Evolutionary conservation across 495 filamentous ascomycete genomes (phyloP).

Genomic region (Penicillium paxilli): DNA sequence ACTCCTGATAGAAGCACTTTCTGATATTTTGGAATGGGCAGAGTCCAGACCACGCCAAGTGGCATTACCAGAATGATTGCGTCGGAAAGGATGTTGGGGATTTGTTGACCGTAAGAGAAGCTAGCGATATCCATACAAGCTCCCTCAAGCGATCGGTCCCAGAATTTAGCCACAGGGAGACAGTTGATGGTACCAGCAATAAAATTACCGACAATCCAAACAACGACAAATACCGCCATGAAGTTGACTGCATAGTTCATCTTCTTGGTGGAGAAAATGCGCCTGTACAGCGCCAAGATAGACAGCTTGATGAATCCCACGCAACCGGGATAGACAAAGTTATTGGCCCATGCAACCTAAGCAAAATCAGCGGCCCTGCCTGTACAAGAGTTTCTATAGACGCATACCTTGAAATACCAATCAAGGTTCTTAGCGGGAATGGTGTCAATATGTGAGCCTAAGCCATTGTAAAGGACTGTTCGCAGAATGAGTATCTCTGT

Average conservation of each 20-base stretch:
- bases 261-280: conserved; percentile 30
- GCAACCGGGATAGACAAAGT: conserved; percentile 31
- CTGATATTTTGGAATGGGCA: conserved; percentile 36
- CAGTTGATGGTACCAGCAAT: conserved; percentile 32
- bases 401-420: conserved; percentile 29
- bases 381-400: too few species aligned
- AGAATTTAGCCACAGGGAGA: conserved; percentile 33
- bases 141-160: conserved; percentile 25
- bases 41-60: conserved; percentile 41
- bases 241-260: conserved; percentile 29
- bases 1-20: conserved; percentile 40
- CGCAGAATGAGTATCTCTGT: not conserved
- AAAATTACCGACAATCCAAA: conserved; percentile 31
- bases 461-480: conserved; percentile 32
- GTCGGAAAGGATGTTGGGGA: conserved; percentile 45
- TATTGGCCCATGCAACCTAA: conserved; percentile 30
- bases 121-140: conserved; percentile 29
- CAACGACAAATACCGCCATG: conserved; percentile 25
- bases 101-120: conserved; percentile 36
- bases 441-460: conserved; percentile 35
- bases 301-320: conserved; percentile 42
- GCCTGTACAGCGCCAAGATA: conserved; percentile 42
- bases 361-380: not conserved
- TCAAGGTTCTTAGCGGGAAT: conserved; percentile 28
- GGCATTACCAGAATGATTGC: conserved; percentile 46